Base-by-base conservation (phyloP, 148 eudicot genomes). In the Gaultheria prostrata region DNA sequence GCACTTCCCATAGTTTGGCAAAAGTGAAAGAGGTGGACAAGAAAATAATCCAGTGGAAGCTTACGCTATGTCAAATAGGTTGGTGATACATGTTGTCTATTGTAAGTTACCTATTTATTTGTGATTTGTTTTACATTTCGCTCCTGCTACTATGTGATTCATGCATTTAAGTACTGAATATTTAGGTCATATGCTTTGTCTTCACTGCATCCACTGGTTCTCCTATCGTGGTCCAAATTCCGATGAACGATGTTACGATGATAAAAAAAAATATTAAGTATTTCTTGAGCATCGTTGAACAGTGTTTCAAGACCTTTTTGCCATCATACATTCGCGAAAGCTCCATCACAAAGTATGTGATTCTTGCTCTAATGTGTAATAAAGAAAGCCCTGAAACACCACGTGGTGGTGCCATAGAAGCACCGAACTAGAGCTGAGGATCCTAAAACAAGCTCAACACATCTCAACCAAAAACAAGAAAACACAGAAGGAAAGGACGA, bases 41-140 rank as follows among this genome's bases (percentile, higher is more conserved):
- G n/a, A n/a, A n/a, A n/a, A n/a, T n/a, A n/a, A n/a, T n/a, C n/a
- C n/a, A n/a, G n/a, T n/a, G n/a, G n/a, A n/a, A n/a, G n/a, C n/a
- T n/a, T n/a, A n/a, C n/a, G n/a, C n/a, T n/a, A 80, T 98, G 93
- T 90, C 99, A 97, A 88, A 97, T 97, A 91, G 99, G 99, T 94
- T 85, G 85, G 94, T 92, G 50, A 69, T 10, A 49, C 14, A 28
- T 32, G 43, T 51, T 71, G n/a, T n/a, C n/a, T n/a, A 45, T 72
- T 28, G 12, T 39, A 54, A 67, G 32, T 73, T 28, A 26, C 74
- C 49, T 54, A 28, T 32, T 83, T 54, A 7, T 20, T 81, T 43
- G 32, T 79, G 78, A 4, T 49, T 65, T 69, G n/a, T 20, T 81
- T 46, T 56, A 76, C 59, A 56, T 83, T 84, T 49, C 77, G 14